Percentiles rank a stretch among this genome's conserved stretches.
These are phyloP conservation scores for Ophiostoma ulmi DNA, from an alignment of 2,329 filamentous ascomycete genomes.

Conservation along the genomic window DNA sequence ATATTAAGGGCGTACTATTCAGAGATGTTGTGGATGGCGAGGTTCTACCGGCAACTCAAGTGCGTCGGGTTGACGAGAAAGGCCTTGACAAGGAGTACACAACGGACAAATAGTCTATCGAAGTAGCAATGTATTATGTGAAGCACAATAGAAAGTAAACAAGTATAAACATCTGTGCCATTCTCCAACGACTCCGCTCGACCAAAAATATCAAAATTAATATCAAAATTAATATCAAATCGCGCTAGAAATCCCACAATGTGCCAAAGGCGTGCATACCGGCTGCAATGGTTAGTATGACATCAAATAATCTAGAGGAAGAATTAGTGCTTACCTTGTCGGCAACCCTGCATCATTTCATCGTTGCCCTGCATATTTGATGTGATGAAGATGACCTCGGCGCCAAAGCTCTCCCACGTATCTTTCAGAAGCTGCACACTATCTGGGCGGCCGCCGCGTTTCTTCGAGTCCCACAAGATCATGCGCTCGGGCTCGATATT, in stretches of 20 bases:
- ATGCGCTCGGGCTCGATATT: slow-evolving; percentile 40
- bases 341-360: slow-evolving; percentile 42
- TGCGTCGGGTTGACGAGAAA: neutral
- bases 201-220: no score
- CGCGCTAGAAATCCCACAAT: neutral
- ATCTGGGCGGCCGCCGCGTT: slow-evolving; percentile 39
- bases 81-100: neutral
- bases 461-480: slow-evolving; percentile 42
- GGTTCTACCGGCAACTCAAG: neutral
- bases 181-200: neutral
- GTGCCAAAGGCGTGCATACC: neutral
- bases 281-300: neutral
- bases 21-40: no score
- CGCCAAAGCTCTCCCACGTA: slow-evolving; percentile 38
- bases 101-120: neutral
- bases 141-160: neutral
- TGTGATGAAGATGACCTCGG: slow-evolving; percentile 42
- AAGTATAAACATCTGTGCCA: neutral
- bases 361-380: slow-evolving; percentile 40
- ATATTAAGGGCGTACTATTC: no score
- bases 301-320: neutral
- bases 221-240: neutral
- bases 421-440: slow-evolving; percentile 38
- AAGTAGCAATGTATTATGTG: neutral
- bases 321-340: slow-evolving; percentile 33